Evolutionary conservation across 257 asterid species (phyloP).

Genomic region (Parsonsia alboflavescens): DNA sequence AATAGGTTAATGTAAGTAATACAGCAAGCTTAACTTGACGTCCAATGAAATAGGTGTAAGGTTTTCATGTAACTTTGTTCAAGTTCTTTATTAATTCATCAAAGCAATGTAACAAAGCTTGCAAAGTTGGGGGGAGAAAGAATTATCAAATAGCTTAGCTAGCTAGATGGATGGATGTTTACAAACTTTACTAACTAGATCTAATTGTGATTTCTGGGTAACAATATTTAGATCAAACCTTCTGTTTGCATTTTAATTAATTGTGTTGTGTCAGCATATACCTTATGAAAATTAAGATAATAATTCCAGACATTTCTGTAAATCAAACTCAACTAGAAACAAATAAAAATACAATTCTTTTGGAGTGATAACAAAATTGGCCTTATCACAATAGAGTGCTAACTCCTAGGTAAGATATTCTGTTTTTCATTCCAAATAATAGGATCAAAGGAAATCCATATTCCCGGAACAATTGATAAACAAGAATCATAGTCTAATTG

Average conservation of each 20-base stretch:
- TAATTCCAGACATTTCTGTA: not conserved
- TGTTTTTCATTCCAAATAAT: not conserved
- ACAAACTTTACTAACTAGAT: too few relatives aligned
- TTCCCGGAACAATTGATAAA: too few relatives aligned
- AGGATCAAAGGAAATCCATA: not conserved
- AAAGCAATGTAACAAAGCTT: not conserved
- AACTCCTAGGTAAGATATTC: too few relatives aligned
- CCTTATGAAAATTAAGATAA: not conserved
- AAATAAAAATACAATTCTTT: too few relatives aligned
- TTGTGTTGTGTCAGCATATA: not conserved
- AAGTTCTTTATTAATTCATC: not conserved
- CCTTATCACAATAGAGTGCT: not conserved
- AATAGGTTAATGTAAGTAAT: not conserved
- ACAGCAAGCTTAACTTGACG: not conserved
- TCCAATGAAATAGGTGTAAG: not conserved
- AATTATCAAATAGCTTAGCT: too few relatives aligned
- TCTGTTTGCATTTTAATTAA: not conserved
- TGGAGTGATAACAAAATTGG: not conserved
- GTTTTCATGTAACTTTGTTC: not conserved
- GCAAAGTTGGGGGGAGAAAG: too few relatives aligned
- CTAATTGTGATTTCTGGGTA: too few relatives aligned
- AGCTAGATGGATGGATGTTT: too few relatives aligned
- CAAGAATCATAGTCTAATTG: not conserved
- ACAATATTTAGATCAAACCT: too few relatives aligned
- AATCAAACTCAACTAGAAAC: not conserved